Conservation (phyloP, 345 rosid genomes). For the Ceriops tagal region DNA sequence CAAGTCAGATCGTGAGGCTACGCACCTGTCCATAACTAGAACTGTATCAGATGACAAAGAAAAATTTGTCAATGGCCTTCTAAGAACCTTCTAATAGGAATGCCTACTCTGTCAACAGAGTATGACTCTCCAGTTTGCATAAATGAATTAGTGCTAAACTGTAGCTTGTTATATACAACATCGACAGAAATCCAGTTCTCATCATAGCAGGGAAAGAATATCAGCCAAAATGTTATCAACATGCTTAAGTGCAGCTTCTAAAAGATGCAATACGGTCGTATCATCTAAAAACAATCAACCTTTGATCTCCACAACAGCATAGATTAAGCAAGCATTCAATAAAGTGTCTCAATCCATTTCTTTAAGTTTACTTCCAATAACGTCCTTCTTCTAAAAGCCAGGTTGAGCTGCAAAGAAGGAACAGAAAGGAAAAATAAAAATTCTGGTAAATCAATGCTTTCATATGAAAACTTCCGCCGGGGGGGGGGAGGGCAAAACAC, state of each 20-base stretch:
- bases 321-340: constrained; percentile 7
- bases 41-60: constrained; percentile 32
- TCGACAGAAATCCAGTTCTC: constrained; percentile 47
- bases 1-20: constrained; percentile 14
- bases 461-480: not conserved
- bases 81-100: constrained; percentile 48
- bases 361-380: constrained; percentile 10
- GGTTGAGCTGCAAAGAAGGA: constrained; percentile 26
- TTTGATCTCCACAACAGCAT: constrained; percentile 11
- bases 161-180: constrained; percentile 56
- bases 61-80: constrained; percentile 60
- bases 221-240: constrained; percentile 52
- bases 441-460: not conserved
- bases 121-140: constrained; percentile 34
- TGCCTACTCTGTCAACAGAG: constrained; percentile 45
- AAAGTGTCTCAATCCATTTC: constrained; percentile 17
- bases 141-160: constrained; percentile 49
- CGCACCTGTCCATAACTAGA: constrained; percentile 74
- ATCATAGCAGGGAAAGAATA: constrained; percentile 44
- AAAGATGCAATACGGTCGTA: constrained; percentile 58
- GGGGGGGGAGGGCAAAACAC: not conserved
- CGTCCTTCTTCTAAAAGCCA: constrained; percentile 24
- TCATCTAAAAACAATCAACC: constrained; percentile 43
- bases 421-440: not conserved
- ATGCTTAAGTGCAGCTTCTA: constrained; percentile 77